Percentiles rank a stretch among this genome's conserved stretches.
These are phyloP conservation scores for Cicer chorassanicum DNA, from an alignment of 306 rosid genomes.

Conservation along the genomic window DNA sequence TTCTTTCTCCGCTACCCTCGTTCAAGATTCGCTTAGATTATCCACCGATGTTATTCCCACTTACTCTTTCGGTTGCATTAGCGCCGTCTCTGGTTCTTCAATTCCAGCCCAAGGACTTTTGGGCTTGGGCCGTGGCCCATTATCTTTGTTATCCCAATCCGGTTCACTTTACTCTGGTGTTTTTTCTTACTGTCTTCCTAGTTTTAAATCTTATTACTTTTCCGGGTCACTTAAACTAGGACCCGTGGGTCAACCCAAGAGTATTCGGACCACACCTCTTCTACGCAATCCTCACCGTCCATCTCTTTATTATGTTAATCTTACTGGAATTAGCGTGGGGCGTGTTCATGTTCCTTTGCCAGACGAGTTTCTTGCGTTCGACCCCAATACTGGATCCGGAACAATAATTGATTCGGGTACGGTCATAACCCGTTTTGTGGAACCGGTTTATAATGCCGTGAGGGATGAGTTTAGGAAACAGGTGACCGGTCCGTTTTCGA, in stretches of 20 bases:
- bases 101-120: constrained; percentile 82
- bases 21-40: constrained; percentile 61
- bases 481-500: constrained; percentile 64
- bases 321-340: constrained; percentile 78
- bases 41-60: constrained; percentile 51
- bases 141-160: constrained; percentile 72
- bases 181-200: constrained; percentile 87
- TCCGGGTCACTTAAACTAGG: constrained; percentile 91
- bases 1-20: constrained; percentile 69
- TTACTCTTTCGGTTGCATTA: constrained; percentile 76
- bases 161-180: constrained; percentile 69
- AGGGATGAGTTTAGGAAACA: constrained; percentile 87
- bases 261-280: constrained; percentile 80
- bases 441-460: constrained; percentile 65
- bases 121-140: constrained; percentile 90
- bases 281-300: constrained; percentile 77
- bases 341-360: constrained; percentile 54
- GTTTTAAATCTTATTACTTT: constrained; percentile 85
- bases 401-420: constrained; percentile 92
- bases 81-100: constrained; percentile 56
- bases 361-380: constrained; percentile 53
- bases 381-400: constrained; percentile 76
- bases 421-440: constrained; percentile 73
- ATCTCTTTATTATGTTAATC: constrained; percentile 79
- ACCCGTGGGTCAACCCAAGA: constrained; percentile 76